Conservation (phyloP, 106 monocot genomes). For the Xerophyta viscosa region DNA sequence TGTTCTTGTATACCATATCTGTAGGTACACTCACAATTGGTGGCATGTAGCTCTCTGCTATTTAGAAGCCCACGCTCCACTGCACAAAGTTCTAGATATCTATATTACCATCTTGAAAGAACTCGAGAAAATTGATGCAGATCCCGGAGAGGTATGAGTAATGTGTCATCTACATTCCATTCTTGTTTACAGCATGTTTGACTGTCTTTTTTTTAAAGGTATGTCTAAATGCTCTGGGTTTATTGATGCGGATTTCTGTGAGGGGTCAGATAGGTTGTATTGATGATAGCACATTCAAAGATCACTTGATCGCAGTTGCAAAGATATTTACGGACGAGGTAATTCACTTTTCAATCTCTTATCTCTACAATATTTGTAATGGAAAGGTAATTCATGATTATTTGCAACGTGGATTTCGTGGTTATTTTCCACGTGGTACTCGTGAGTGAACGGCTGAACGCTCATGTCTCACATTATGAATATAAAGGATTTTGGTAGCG, state of each 20-base stretch:
- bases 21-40: slow-evolving; percentile 82
- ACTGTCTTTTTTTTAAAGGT: slow-evolving; percentile 57
- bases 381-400: too few relatives aligned
- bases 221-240: slow-evolving; percentile 79
- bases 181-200: slow-evolving; percentile 5
- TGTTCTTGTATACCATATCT: too few relatives aligned
- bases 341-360: background rate
- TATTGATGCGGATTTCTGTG: slow-evolving; percentile 43
- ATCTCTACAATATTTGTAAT: too few relatives aligned
- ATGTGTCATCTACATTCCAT: background rate
- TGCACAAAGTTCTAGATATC: slow-evolving; percentile 53
- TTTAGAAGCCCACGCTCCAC: slow-evolving; percentile 68
- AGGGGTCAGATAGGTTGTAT: slow-evolving; percentile 30
- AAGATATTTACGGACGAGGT: slow-evolving; percentile 43
- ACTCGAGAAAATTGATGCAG: slow-evolving; percentile 48
- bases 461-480: too few relatives aligned
- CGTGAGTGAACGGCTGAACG: too few relatives aligned
- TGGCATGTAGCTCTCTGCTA: slow-evolving; percentile 95
- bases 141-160: slow-evolving; percentile 45
- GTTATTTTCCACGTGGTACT: too few relatives aligned
- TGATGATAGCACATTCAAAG: slow-evolving; percentile 20
- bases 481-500: too few relatives aligned
- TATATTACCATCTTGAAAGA: slow-evolving; percentile 80
- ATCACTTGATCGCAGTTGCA: slow-evolving; percentile 10
- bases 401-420: too few relatives aligned